Percentiles rank a stretch among this genome's conserved stretches.
Evolutionary conservation across 352 stramenopile genomes (phyloP).

Genomic region (Pythium folliculosum): DNA sequence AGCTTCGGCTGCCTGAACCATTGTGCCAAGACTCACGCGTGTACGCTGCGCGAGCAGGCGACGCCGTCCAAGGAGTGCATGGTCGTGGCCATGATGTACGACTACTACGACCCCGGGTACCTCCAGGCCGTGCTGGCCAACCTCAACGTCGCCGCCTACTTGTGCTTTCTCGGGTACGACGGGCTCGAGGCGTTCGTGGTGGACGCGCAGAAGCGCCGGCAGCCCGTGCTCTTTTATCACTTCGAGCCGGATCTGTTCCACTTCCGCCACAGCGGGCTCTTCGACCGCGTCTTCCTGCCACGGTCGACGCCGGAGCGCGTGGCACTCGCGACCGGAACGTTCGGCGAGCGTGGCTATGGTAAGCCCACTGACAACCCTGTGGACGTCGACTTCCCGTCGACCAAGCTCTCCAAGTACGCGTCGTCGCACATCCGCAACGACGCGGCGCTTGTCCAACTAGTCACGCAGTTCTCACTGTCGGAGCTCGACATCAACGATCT

Average conservation of each 20-base stretch:
- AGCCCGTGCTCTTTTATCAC: conserved; percentile 45
- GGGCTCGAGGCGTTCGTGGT: not conserved
- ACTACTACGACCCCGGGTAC: conserved; percentile 37
- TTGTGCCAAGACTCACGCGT: conserved; percentile 49
- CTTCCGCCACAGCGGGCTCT: conserved; percentile 28
- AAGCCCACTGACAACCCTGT: conserved; percentile 37
- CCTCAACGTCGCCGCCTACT: conserved; percentile 40
- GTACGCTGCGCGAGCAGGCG: conserved; percentile 47
- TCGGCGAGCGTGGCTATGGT: conserved; percentile 47
- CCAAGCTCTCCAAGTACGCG: conserved; percentile 36
- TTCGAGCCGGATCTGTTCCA: conserved; percentile 48
- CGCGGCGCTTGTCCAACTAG: conserved; percentile 16
- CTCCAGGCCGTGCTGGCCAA: conserved; percentile 38
- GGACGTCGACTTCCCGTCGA: conserved; percentile 37
- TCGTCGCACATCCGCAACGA: not conserved
- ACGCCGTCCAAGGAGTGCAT: conserved; percentile 32
- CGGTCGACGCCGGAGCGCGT: conserved; percentile 20
- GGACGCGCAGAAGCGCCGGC: conserved; percentile 11
- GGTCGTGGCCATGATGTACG: conserved; percentile 43
- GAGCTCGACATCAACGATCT: conserved; percentile 38
- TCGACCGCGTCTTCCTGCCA: conserved; percentile 42
- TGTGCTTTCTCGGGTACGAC: conserved; percentile 39
- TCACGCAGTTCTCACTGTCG: conserved; percentile 32
- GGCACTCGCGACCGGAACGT: conserved; percentile 14
- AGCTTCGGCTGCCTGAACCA: conserved; percentile 46